Base-by-base conservation (phyloP, 2,329 filamentous ascomycete species). In the Setomelanomma holmii region DNA sequence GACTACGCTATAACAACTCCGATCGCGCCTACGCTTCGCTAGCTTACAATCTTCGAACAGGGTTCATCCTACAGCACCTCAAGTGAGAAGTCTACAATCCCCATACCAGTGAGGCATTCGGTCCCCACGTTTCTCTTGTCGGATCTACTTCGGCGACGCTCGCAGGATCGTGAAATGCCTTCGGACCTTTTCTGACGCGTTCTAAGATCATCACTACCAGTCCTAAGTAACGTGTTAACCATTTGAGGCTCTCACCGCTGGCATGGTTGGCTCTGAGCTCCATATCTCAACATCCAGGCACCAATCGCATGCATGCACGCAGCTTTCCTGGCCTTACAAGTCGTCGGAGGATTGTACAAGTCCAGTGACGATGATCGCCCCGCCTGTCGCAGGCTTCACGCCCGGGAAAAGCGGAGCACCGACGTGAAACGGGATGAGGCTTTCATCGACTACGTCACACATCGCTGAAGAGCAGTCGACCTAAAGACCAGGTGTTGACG, bases 41-140 rank as follows among this genome's bases (percentile, higher is more conserved):
- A 57, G 45, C 40, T 30, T 49, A 51, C 45, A 49, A 35, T 40
- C 30, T 23, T 24, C 20, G 14, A 45, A 46, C 50, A 45, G 38
- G 55, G 53, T 36, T 53, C 17, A 45, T 30, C 45, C 27, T 34
- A 43, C 34, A 24, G 14, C n/a, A n/a, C n/a, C 22, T 23, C 41
- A 40, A 35, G 19, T 12, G 27, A 14, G 20, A 10, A 21, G 23
- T 35, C n/a, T 45, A 23, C 47, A 39, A 44, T 34, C 40, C 17
- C 41, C 24, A 40, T 44, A 7, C 6, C 19, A 48, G 33, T 44
- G 30, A 21, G 16, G n/a, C 30, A 45, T 16, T 38, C 20, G 11
- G 12, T 16, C 19, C 22, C 33, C 14, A 36, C 33, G 43, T 12
- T 12, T 17, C 14, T 21, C 19, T 16, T 7, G 8, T 33, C 33